Evolutionary conservation across 1,284 basidiomycete species (phyloP), one percentile per base, ranked within the genome.

Genomic region (Cryptococcus sp.): DNA sequence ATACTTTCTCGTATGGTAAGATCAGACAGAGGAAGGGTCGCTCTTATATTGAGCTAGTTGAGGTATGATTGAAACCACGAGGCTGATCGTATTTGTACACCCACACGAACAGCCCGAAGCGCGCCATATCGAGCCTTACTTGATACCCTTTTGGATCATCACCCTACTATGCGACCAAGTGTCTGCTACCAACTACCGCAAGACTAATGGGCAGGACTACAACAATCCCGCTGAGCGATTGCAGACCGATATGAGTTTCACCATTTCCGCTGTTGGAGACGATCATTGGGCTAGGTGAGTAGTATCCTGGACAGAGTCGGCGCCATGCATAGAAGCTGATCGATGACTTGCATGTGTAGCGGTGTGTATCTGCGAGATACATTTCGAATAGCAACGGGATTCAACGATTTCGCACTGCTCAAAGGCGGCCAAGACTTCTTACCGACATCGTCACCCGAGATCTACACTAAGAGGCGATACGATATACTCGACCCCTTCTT

Each of bases 251-350:
- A 59, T 62, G 20, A 56, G 59, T 1, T 40, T 55, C 3, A 56
- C 52, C 3, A 56, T 69, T 2, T 54, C 65, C 1, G 68, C 68
- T n/a, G 64, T 65, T 0, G 45, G 47, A 2, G 45, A 48, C 5
- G 49, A 55, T 35, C 68, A 69, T 53, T 69, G 68, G 68, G 61
- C 61, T 5, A 61, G 60, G 68, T 69, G 53, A 53, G 68, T 60
- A 39, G n/a, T 23, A 58, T 52, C 13, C 39, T 53, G n/a, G 44
- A 23, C 20, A 5, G 23, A 35, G 31, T 13, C 13, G 31, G 5
- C 2, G 10, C 13, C 2, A 10, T 35, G 31, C 2, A 10, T 13
- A 4, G 10, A 31, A 5, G 31, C 31, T 35, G 5, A 35, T 35
- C 13, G 10, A 35, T 35, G 31, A 10, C 5, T 35, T 35, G 31